Evolutionary conservation across 108 stramenopile species (phyloP).

Genomic region (Bacterosira constricta): DNA sequence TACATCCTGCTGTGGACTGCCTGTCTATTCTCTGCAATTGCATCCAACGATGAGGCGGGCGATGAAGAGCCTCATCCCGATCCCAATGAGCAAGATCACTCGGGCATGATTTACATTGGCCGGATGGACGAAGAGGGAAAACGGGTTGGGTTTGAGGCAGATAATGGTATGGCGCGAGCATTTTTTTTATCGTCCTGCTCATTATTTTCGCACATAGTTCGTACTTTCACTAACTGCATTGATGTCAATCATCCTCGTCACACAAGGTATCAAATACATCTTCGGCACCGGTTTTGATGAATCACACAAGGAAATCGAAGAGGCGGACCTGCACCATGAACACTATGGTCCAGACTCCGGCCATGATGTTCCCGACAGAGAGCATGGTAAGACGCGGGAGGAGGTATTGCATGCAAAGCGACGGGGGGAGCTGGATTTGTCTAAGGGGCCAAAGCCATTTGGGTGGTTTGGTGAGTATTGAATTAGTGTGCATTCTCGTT

Average conservation of each 20-base stretch:
- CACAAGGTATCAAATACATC: conserved; percentile 74
- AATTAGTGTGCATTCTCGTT: too few species aligned
- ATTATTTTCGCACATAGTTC: not conserved
- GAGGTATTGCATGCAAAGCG: conserved; percentile 69
- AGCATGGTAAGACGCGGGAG: conserved; percentile 56
- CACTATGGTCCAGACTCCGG: conserved; percentile 52
- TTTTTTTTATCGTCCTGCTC: not conserved
- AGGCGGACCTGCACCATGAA: conserved; percentile 64
- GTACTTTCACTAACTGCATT: conserved; percentile 11
- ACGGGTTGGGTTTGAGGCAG: conserved; percentile 33
- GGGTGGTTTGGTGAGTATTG: conserved; percentile 54
- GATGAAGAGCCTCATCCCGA: conserved; percentile 78
- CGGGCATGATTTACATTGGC: conserved; percentile 72
- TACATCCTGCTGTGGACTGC: not conserved
- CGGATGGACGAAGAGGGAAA: conserved; percentile 46
- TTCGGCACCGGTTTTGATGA: conserved; percentile 80
- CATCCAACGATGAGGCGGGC: conserved; percentile 41
- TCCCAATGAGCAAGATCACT: conserved; percentile 80
- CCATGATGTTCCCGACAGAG: conserved; percentile 60
- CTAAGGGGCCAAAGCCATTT: conserved; percentile 69
- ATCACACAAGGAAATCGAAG: conserved; percentile 64
- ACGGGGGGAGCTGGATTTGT: conserved; percentile 47
- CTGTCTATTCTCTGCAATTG: conserved; percentile 1
- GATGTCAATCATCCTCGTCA: conserved; percentile 25
- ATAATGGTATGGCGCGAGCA: conserved; percentile 27